A percentile compares a stretch with the other conserved stretches of the same genome.
Conservation (phyloP, 305 asterid species). For the Euphrasia arctica region DNA sequence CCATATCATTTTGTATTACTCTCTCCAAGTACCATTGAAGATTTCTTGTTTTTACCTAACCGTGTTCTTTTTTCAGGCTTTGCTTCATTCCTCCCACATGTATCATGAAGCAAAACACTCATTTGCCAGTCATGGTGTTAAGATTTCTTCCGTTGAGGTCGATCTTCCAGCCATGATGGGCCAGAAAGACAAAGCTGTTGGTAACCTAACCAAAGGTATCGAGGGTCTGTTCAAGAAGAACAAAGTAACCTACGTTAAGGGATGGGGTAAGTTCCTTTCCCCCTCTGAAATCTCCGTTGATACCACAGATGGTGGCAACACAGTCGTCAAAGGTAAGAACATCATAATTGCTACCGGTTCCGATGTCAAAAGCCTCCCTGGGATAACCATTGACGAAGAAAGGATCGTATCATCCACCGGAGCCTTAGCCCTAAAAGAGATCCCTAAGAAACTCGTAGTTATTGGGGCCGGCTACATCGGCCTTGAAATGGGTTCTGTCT, state of each 20-base stretch:
- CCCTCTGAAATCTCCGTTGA: constrained; percentile 89
- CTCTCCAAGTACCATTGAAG: constrained; percentile 6
- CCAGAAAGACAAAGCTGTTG: constrained; percentile 94
- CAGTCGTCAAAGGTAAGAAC: constrained; percentile 86
- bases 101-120: constrained; percentile 92
- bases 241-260: constrained; percentile 92
- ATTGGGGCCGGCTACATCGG: constrained; percentile 97
- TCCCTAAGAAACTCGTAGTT: constrained; percentile 81
- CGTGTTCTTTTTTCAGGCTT: constrained; percentile 57
- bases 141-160: constrained; percentile 75
- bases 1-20: background rate
- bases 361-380: constrained; percentile 68
- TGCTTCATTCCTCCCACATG: constrained; percentile 97
- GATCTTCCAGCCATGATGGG: constrained; percentile 93
- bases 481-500: constrained; percentile 97
- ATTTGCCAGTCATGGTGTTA: constrained; percentile 86
- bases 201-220: constrained; percentile 82
- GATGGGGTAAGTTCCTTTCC: constrained; percentile 90
- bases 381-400: constrained; percentile 68
- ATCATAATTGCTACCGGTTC: constrained; percentile 95
- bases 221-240: constrained; percentile 97
- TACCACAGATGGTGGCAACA: constrained; percentile 66
- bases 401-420: constrained; percentile 68
- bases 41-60: constrained; percentile 21
- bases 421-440: constrained; percentile 63